Evolutionary conservation across 1,284 basidiomycete species (phyloP).

Genomic region (Moesziomyces sp.): DNA sequence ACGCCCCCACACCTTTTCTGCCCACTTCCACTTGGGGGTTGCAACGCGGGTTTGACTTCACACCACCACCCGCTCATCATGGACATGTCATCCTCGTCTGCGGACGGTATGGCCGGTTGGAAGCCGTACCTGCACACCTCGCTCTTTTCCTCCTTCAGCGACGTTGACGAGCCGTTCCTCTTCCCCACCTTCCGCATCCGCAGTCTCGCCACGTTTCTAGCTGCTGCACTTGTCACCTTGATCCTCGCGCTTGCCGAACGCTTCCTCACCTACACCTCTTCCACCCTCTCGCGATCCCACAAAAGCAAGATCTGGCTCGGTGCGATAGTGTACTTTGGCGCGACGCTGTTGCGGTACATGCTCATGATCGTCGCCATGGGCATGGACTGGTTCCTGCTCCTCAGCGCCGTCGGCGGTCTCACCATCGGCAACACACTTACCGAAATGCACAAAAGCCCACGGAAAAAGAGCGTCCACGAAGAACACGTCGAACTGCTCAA

Average conservation of each 20-base stretch:
- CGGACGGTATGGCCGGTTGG: conserved; percentile 21
- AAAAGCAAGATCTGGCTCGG: neutral
- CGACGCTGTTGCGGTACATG: conserved; percentile 25
- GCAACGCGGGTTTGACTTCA: no score
- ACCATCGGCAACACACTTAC: conserved; percentile 11
- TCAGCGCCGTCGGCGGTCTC: conserved; percentile 13
- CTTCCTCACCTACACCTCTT: conserved; percentile 4
- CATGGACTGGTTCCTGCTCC: conserved; percentile 45
- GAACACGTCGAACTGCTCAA: conserved; percentile 9
- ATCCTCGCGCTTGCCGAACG: conserved; percentile 17
- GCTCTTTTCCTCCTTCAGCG: conserved; percentile 13
- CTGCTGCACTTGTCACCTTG: conserved; percentile 16
- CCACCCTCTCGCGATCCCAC: neutral
- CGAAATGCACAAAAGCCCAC: conserved; percentile 1
- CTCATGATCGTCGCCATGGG: conserved; percentile 48
- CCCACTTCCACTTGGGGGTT: no score
- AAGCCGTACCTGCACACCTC: conserved; percentile 45
- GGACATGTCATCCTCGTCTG: conserved; percentile 10
- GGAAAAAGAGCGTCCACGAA: neutral
- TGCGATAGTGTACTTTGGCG: conserved; percentile 14
- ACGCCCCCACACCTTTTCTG: no score
- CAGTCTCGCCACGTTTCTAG: conserved; percentile 15
- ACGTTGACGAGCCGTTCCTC: conserved; percentile 24
- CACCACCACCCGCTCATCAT: neutral
- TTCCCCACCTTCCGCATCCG: conserved; percentile 34